Conservation (phyloP, 176 grass and related monocot genomes). For the Tuctoria greenei region DNA sequence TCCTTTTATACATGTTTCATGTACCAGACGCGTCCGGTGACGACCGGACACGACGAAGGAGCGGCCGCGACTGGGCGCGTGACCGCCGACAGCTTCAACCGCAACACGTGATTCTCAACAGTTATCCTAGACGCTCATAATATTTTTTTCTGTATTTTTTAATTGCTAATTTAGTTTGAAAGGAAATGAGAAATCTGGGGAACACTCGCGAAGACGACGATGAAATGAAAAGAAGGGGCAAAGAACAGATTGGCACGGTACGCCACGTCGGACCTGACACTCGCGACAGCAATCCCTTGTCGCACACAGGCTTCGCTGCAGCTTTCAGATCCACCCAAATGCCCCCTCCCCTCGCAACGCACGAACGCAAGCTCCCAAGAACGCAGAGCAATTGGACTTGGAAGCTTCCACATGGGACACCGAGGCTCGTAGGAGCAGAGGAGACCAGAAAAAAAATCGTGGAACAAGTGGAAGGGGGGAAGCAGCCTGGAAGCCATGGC, state of each 20-base stretch:
- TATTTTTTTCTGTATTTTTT: no score
- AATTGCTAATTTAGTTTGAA: not conserved
- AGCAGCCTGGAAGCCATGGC: constrained; percentile 54
- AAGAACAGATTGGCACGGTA: not conserved
- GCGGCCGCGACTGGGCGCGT: no score
- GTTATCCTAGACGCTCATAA: no score
- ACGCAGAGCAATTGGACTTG: constrained; percentile 28
- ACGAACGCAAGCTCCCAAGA: constrained; percentile 29
- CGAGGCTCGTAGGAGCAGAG: constrained; percentile 10
- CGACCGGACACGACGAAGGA: no score
- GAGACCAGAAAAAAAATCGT: constrained; percentile 17
- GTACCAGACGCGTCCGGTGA: no score
- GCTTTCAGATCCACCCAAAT: constrained; percentile 59
- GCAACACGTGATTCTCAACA: no score
- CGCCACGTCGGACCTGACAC: constrained; percentile 22
- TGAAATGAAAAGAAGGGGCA: not conserved
- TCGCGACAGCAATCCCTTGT: not conserved
- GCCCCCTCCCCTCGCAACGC: constrained; percentile 22
- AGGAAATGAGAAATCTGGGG: not conserved
- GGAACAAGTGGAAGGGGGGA: not conserved
- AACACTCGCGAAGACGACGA: not conserved
- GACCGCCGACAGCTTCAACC: no score
- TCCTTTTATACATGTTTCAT: no score
- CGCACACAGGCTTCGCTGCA: constrained; percentile 36
- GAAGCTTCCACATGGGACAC: constrained; percentile 44